Evolutionary conservation across 345 rosid genomes (phyloP).

Genomic region (Combretum micranthum): DNA sequence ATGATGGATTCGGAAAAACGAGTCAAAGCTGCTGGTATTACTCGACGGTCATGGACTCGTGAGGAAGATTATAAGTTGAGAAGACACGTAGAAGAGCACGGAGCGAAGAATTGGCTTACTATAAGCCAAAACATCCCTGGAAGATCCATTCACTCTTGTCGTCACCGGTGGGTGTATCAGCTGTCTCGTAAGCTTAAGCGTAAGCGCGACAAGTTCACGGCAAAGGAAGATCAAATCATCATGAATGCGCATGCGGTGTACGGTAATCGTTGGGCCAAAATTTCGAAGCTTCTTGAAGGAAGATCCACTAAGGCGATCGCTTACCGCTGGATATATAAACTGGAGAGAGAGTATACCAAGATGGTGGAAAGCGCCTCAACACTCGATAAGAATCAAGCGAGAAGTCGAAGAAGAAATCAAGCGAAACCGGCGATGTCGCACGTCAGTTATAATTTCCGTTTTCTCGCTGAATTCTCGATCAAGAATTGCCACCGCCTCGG

Average conservation of each 20-base stretch:
- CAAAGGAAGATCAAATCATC: conserved; percentile 50
- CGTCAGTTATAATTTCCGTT: not conserved
- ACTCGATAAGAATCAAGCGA: not conserved
- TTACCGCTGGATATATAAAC: conserved; percentile 63
- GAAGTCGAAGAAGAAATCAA: not conserved
- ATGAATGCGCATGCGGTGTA: conserved; percentile 34
- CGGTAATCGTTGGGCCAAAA: conserved; percentile 62
- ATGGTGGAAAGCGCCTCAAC: not conserved
- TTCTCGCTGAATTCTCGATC: no score
- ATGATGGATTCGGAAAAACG: not conserved
- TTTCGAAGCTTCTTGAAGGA: conserved; percentile 45
- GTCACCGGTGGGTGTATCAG: conserved; percentile 69
- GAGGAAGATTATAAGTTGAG: conserved; percentile 47
- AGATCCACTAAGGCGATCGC: conserved; percentile 58
- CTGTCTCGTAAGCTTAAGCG: conserved; percentile 53
- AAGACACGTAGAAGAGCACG: conserved; percentile 33
- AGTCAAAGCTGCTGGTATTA: conserved; percentile 30
- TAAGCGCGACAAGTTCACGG: conserved; percentile 34
- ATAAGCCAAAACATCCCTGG: conserved; percentile 48
- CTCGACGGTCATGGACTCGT: conserved; percentile 54
- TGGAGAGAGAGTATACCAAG: conserved; percentile 28
- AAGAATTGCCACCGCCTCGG: not conserved
- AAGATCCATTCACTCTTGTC: conserved; percentile 60
- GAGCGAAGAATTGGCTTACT: conserved; percentile 52
- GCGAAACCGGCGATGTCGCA: conserved; percentile 6